phyloP scores from a whole-genome alignment of 768 basidiomycete genomes.

The Auriscalpium microsporum region DNA sequence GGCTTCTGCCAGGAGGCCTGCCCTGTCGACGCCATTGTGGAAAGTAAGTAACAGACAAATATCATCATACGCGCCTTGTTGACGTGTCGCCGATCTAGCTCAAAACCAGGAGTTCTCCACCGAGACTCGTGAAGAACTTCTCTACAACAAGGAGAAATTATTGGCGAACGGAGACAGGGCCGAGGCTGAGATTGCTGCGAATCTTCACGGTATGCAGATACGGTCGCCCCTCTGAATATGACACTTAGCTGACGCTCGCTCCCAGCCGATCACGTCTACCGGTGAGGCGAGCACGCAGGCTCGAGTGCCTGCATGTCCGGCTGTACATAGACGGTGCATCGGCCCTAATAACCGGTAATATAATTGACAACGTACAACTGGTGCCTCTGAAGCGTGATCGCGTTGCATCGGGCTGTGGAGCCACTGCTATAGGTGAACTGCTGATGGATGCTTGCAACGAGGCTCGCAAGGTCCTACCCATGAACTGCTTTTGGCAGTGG shows the following conservation, averaged over 20 bases:
- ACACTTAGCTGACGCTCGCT: conserved; percentile 14
- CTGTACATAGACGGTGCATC: background rate
- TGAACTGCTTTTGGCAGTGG: no score
- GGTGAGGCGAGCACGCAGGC: conserved; percentile 34
- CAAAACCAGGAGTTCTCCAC: conserved; percentile 98
- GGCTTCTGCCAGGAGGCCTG: conserved; percentile 99
- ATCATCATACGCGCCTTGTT: background rate
- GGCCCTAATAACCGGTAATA: no score
- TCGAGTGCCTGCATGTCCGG: background rate
- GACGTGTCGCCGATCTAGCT: conserved; percentile 36
- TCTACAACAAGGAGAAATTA: conserved; percentile 99
- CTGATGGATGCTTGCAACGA: no score
- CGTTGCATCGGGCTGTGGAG: no score
- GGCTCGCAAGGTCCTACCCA: no score
- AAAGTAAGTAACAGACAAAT: conserved; percentile 53
- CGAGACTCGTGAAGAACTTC: conserved; percentile 94
- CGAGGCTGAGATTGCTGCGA: conserved; percentile 96
- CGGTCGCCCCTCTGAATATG: conserved; percentile 16
- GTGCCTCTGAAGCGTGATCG: no score
- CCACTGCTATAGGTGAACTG: no score
- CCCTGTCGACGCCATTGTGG: conserved; percentile 98
- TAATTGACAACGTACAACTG: no score
- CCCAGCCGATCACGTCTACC: conserved; percentile 81
- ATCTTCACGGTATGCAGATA: conserved; percentile 52
- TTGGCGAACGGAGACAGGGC: conserved; percentile 93